These are phyloP conservation scores for Bimuria novae-zelandiae DNA, from an alignment of 2,329 filamentous ascomycete genomes.

Conservation along the genomic window DNA sequence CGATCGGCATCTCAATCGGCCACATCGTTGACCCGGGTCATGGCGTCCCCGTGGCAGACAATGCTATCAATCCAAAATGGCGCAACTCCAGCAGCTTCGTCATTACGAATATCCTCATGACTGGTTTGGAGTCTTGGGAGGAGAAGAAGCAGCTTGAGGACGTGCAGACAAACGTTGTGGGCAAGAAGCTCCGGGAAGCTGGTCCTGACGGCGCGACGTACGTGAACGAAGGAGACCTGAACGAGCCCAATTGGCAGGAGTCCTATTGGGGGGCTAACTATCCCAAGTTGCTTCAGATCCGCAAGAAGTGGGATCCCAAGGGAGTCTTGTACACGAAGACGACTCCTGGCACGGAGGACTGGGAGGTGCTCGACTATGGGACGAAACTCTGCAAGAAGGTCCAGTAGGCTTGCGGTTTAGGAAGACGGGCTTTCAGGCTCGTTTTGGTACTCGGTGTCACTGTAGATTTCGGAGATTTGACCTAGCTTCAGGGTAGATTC, in stretches of 20 bases:
- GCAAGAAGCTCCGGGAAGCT: constrained; percentile 35
- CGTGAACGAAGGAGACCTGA: constrained; percentile 43
- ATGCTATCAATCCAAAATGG: constrained; percentile 42
- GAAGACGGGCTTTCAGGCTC: too few relatives aligned
- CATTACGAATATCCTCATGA: constrained; percentile 39
- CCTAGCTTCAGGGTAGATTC: too few relatives aligned
- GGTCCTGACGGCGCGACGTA: constrained; percentile 39
- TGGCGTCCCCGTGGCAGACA: constrained; percentile 34
- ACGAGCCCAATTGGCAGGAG: constrained; percentile 44
- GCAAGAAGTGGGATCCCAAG: constrained; percentile 40
- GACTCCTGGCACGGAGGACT: constrained; percentile 42
- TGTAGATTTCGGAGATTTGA: too few relatives aligned
- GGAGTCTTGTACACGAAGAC: constrained; percentile 43
- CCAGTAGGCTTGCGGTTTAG: too few relatives aligned
- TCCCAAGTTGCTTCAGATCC: constrained; percentile 31
- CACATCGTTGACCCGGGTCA: constrained; percentile 43
- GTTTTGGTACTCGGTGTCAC: too few relatives aligned
- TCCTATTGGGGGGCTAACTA: constrained; percentile 45
- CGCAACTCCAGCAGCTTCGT: constrained; percentile 43
- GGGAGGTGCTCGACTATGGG: constrained; percentile 41
- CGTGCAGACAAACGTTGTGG: constrained; percentile 38
- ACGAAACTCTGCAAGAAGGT: constrained; percentile 40
- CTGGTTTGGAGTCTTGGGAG: constrained; percentile 37
- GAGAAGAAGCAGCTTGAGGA: constrained; percentile 32
- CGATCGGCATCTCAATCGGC: constrained; percentile 35